Evolutionary conservation across 345 rosid genomes (phyloP).

Genomic region (Syzygium oleosum): DNA sequence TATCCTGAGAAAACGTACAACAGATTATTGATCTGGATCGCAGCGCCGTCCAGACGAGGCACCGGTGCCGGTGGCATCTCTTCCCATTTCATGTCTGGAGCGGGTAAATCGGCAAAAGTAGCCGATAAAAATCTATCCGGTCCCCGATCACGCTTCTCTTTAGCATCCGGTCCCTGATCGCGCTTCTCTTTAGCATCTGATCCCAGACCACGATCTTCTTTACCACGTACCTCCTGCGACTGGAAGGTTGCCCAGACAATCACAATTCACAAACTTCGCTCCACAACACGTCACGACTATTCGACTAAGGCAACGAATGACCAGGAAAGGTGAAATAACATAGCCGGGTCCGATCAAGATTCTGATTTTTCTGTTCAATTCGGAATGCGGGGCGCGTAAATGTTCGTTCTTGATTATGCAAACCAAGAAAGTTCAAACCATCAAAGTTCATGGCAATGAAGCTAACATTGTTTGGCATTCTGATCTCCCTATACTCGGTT

Average conservation of each 20-base stretch:
- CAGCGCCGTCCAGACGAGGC: constrained; percentile 77
- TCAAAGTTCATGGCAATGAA: neutral
- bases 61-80: constrained; percentile 74
- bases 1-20: constrained; percentile 71
- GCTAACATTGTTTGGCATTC: neutral
- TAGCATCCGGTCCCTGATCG: neutral
- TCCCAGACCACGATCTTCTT: neutral
- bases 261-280: neutral
- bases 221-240: neutral
- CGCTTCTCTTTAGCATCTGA: neutral
- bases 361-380: neutral
- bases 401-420: neutral
- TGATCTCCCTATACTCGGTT: neutral
- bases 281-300: neutral
- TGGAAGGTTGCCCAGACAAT: neutral
- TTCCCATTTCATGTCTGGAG: constrained; percentile 73
- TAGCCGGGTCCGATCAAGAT: neutral
- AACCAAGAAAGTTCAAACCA: neutral
- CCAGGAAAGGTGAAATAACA: neutral
- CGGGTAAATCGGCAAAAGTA: constrained; percentile 69
- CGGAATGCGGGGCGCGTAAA: neutral
- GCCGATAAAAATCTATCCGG: constrained; percentile 33
- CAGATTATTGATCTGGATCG: constrained; percentile 60
- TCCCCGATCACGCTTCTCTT: constrained; percentile 1
- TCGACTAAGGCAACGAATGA: neutral